Evolutionary conservation across 148 eudicot genomes (phyloP).

Genomic region (Vaccinium corymbosum): DNA sequence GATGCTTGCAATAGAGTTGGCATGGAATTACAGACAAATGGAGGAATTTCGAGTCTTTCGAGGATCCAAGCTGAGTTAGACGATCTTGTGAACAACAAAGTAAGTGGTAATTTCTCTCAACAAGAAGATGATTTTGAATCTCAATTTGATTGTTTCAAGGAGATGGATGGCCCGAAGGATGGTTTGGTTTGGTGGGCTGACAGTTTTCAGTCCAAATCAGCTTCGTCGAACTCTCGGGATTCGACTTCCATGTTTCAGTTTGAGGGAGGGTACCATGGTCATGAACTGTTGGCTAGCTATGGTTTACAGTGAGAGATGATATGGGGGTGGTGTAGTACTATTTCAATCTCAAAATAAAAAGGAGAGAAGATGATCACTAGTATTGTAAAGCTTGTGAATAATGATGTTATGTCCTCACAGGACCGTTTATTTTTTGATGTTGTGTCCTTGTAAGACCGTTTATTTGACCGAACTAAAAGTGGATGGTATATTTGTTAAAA

Average conservation of each 20-base stretch:
- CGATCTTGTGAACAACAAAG: slow-evolving; percentile 28
- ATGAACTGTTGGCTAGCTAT: neutral
- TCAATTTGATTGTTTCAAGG: slow-evolving; percentile 41
- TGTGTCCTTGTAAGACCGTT: neutral
- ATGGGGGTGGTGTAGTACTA: neutral
- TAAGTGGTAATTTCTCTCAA: neutral
- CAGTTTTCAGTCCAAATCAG: slow-evolving; percentile 30
- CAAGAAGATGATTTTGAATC: slow-evolving; percentile 14
- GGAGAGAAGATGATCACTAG: neutral
- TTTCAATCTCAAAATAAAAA: neutral
- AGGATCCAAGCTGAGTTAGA: slow-evolving; percentile 39
- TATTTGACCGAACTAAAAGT: too few species aligned
- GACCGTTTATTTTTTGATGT: neutral
- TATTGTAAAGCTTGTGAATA: neutral
- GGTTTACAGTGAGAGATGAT: neutral
- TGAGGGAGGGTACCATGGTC: slow-evolving; percentile 32
- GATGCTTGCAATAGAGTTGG: slow-evolving; percentile 10
- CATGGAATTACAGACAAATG: slow-evolving; percentile 14
- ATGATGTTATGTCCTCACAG: neutral
- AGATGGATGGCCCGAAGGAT: slow-evolving; percentile 36
- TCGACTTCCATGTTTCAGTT: slow-evolving; percentile 24
- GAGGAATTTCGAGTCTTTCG: slow-evolving; percentile 17
- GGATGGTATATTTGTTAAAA: too few species aligned
- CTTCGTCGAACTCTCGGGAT: slow-evolving; percentile 40
- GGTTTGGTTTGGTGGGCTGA: slow-evolving; percentile 40